A percentile compares a stretch with the other conserved stretches of the same genome.
These are phyloP conservation scores for Pachysandra terminalis DNA, from an alignment of 164 flowering plant species.

Conservation along the genomic window DNA sequence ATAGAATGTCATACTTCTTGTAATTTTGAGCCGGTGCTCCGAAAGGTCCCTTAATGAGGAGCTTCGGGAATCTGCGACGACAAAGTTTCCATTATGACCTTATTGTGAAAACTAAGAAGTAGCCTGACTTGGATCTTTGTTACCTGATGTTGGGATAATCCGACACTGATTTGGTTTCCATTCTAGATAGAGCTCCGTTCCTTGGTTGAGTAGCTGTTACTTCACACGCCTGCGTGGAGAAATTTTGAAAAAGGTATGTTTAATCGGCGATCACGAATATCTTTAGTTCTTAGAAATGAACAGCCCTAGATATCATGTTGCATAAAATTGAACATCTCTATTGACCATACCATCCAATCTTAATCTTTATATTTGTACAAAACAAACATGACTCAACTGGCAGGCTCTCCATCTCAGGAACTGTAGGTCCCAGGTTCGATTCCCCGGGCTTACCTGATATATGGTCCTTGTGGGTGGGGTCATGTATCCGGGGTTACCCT, in stretches of 20 bases:
- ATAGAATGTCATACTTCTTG: conserved; percentile 72
- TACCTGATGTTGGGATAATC: conserved; percentile 34
- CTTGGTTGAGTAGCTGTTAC: conserved; percentile 27
- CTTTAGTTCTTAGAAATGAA: too few relatives aligned
- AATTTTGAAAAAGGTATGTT: background rate
- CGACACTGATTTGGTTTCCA: conserved; percentile 52
- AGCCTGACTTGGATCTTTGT: conserved; percentile 13
- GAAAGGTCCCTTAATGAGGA: conserved; percentile 80
- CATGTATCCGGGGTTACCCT: too few relatives aligned
- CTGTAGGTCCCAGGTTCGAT: too few relatives aligned
- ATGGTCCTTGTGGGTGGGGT: too few relatives aligned
- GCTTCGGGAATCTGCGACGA: conserved; percentile 56
- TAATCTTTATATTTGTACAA: background rate
- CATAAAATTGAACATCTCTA: background rate
- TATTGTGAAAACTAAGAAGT: background rate
- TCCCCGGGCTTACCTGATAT: too few relatives aligned
- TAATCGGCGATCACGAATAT: background rate
- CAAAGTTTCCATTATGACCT: conserved; percentile 2
- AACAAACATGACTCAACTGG: too few relatives aligned
- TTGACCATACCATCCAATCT: background rate
- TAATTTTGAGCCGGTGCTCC: conserved; percentile 95
- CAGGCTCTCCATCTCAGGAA: too few relatives aligned
- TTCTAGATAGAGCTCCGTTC: conserved; percentile 48
- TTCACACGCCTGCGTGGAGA: conserved; percentile 54
- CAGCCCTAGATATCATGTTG: background rate